Base-by-base conservation (phyloP, 2,329 filamentous ascomycete genomes). In the Aspergillus nomiae region DNA sequence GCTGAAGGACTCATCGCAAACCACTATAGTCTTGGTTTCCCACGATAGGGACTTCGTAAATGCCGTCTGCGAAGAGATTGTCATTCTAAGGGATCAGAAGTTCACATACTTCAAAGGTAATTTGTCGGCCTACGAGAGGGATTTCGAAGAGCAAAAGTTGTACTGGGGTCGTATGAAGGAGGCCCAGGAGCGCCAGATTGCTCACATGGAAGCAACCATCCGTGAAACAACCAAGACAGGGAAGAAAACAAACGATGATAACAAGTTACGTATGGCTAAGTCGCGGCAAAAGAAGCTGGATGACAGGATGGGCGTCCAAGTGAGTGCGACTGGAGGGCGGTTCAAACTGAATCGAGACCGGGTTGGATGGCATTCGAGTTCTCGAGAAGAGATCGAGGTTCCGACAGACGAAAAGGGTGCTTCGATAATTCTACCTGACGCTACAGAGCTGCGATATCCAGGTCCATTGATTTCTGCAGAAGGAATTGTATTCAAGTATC, bases 21-120 rank as follows among this genome's bases (percentile, higher is more conserved):
- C 83, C 0, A 95, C 92, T 0, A 83, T 95, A 1, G 82, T 96
- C 19, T 81, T 95, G 1, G 92, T 95, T 3, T 95, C 92, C 0
- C 92, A 96, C 77, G 92, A 96, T 74, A 86, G 92, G 19, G 89
- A 91, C 67, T 96, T 96, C 72, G 86, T 90, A 55, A 89, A 92
- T 58, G 85, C 89, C 0, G 89, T 92, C 65, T 92, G 90, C 10
- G 84, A 88, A 64, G 90, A 96, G 75, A 84, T 94, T 2, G 83
- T 96, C 26, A 87, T 96, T 38, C 79, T 96, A 24, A 88, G 89
- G 34, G 89, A 94, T 61, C 88, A 91, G 70, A 82, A 83, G 19
- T 81, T 96, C 0, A 86, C 87, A 2, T 90, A 90, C 61, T 95
- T 95, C 77, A 87, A 89, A 55, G 92, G 92, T 1, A 90, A 91